Base-by-base conservation (phyloP, 1,139 yeast species). In the Candida labiduridarum region DNA sequence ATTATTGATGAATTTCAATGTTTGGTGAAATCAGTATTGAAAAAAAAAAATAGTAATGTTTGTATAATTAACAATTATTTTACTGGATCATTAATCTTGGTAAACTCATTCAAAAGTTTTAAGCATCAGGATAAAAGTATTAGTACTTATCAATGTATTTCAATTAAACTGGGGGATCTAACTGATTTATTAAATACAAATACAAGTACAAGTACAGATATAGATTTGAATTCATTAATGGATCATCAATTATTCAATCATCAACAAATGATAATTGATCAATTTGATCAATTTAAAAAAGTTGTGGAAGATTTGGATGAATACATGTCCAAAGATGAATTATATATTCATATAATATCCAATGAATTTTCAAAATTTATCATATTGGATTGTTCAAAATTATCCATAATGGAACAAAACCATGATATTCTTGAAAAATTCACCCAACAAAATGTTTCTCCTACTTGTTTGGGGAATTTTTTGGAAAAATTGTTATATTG, bases 1-100 rank as follows among this genome's bases (percentile, higher is more conserved):
- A 52, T 68, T 0, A 49, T 61, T 4, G 60, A 60, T n/a, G 70
- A 68, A 41, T 64, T 59, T 46, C 49, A 60, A 14, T 59, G 56
- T 44, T 55, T 69, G 11, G 50, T 60, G 1, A 58, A 59, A 35
- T 58, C 52, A 30, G 52, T 57, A 12, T n/a, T 64, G 3, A 63
- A 63, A 3, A 63, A 63, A 1, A 41, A 19, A 19, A 19, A 19
- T 19, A 3, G 52, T 5, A 64, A 64, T 49, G 59, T 65, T 1
- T 53, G 67, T 3, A 50, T 68, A 4, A 44, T 66, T 2, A 50
- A 44, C 14, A 52, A 52, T n/a, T 39, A 29, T 35, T 8, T 52
- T 14, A 45, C 50, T 1, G 52, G 53, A 12, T 5, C 43, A 16
- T 33, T 41, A 11, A 44, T 55, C 18, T 34, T 52, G 2, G 10